A percentile compares a stretch with the other conserved stretches of the same genome.
These are phyloP conservation scores for Chaetomium cochliodes DNA, from an alignment of 495 filamentous ascomycete species.

Conservation along the genomic window DNA sequence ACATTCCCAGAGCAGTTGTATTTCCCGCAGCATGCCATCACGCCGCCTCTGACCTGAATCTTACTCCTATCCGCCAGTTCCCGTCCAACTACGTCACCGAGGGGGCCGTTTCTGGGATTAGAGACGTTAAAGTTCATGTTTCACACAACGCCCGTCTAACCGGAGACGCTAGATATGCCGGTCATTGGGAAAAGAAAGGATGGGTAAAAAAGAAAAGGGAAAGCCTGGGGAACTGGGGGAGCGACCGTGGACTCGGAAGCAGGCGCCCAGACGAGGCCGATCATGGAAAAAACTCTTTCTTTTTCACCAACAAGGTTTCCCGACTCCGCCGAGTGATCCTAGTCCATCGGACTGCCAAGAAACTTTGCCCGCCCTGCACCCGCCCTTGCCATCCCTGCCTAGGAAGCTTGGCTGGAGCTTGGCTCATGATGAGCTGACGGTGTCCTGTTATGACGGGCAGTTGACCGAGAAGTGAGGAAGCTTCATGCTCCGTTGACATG, in stretches of 20 bases:
- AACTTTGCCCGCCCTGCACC: too few species aligned
- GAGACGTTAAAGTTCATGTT: background rate
- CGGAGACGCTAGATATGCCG: constrained; percentile 1
- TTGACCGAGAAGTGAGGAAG: too few species aligned
- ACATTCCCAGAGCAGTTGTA: background rate
- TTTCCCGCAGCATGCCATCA: background rate
- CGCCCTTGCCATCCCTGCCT: background rate
- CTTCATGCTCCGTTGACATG: too few species aligned
- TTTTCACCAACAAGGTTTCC: constrained; percentile 6
- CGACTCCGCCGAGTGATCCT: background rate
- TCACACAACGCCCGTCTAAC: background rate
- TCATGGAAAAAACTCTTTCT: constrained; percentile 1
- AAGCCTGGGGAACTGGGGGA: background rate
- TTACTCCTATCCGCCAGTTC: background rate
- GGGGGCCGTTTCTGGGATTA: background rate
- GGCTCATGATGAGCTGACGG: too few species aligned
- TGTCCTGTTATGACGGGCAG: too few species aligned
- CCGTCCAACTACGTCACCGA: background rate
- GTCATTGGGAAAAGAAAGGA: background rate
- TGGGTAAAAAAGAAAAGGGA: background rate
- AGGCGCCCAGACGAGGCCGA: constrained; percentile 2
- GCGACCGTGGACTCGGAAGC: background rate
- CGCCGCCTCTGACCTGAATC: background rate
- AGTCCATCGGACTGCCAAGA: background rate
- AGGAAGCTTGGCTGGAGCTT: background rate